Conservation (phyloP, 2,329 filamentous ascomycete genomes). For the Arthrinium phaeospermum region DNA sequence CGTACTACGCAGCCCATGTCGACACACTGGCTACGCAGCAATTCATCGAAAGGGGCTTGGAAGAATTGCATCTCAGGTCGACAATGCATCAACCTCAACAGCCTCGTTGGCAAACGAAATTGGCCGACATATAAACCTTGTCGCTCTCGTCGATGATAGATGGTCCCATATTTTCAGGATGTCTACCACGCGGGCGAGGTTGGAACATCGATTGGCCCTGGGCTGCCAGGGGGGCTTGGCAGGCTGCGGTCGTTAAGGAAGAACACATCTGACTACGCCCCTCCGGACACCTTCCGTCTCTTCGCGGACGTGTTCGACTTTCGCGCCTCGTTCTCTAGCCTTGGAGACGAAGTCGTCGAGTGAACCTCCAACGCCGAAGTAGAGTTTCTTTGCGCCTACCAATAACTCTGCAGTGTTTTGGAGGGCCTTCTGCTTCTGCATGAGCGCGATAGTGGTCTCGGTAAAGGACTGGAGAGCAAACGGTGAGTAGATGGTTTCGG, state of each 20-base stretch:
- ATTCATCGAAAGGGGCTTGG: neutral
- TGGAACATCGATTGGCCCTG: conserved; percentile 18
- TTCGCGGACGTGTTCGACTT: conserved; percentile 58
- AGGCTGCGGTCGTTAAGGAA: conserved; percentile 30
- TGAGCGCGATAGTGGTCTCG: conserved; percentile 63
- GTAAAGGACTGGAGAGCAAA: conserved; percentile 73
- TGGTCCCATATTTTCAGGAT: neutral
- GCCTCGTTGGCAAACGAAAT: neutral
- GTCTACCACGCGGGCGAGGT: conserved; percentile 16
- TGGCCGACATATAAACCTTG: neutral
- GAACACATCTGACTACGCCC: conserved; percentile 60
- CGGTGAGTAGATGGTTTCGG: conserved; percentile 85
- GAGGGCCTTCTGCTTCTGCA: conserved; percentile 44
- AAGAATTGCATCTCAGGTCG: neutral
- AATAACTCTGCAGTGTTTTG: conserved; percentile 62
- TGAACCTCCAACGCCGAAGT: conserved; percentile 85
- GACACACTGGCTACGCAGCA: neutral
- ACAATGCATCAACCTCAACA: too few relatives aligned
- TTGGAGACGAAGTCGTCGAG: conserved; percentile 73
- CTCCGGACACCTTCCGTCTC: conserved; percentile 66
- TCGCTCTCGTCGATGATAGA: neutral
- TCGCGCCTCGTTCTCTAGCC: conserved; percentile 54
- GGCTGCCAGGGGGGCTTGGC: neutral
- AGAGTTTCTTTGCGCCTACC: conserved; percentile 78
- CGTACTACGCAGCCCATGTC: neutral